phyloP scores from a whole-genome alignment of 257 asterid species.

The Penstemon eatonii region DNA sequence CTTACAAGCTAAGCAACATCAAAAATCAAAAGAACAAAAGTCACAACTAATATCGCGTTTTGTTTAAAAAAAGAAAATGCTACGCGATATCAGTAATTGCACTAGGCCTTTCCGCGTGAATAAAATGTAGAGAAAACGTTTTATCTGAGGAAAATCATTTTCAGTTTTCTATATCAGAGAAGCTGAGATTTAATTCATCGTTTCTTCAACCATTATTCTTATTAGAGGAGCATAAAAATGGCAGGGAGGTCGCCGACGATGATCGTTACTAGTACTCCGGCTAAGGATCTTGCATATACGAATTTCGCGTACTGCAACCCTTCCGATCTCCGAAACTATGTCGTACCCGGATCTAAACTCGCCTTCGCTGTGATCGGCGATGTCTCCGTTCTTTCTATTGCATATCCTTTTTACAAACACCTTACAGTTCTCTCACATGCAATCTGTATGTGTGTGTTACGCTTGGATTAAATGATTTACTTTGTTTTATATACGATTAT shows the following conservation, averaged over 20 bases:
- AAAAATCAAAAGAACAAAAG: too few relatives aligned
- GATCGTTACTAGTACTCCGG: constrained; percentile 83
- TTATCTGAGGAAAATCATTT: background rate
- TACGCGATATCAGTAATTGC: too few relatives aligned
- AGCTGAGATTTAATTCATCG: background rate
- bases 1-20: too few relatives aligned
- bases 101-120: too few relatives aligned
- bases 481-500: background rate
- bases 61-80: too few relatives aligned
- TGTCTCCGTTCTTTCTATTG: constrained; percentile 65
- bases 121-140: too few relatives aligned
- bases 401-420: constrained; percentile 67
- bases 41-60: too few relatives aligned
- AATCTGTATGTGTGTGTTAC: constrained; percentile 12
- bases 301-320: constrained; percentile 79
- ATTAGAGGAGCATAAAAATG: constrained; percentile 38
- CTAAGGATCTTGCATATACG: constrained; percentile 70
- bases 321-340: constrained; percentile 66
- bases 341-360: constrained; percentile 58
- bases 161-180: background rate
- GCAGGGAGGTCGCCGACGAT: constrained; percentile 58
- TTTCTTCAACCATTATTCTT: background rate
- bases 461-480: constrained; percentile 13
- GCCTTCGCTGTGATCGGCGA: constrained; percentile 67
- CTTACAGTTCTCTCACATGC: constrained; percentile 6